Base-by-base conservation (phyloP, 139 green algal genomes). In the Chlamydomonas sp. region DNA sequence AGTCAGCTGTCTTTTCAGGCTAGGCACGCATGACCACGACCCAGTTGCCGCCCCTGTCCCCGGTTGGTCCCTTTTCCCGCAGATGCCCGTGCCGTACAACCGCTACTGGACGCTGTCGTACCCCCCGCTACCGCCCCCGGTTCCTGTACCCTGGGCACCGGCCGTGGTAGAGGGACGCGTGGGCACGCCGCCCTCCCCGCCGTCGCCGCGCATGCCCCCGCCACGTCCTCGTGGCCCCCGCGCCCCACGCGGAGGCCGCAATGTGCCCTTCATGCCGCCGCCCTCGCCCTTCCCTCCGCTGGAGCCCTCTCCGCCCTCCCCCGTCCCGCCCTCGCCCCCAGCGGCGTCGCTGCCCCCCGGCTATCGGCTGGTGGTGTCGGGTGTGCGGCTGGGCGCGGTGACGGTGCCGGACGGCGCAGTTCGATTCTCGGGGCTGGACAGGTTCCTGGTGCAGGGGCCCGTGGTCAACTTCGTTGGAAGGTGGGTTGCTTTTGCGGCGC, bases 11-110 rank as follows among this genome's bases (percentile, higher is more conserved):
- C 31, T 49, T 49, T 49, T 49, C 31, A 49, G 31, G 31, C 31
- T 49, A 49, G 31, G 31, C 31, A 49, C 31, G 31, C 31, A 49
- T 49, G 31, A 49, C 31, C 31, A 49, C 31, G 31, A 49, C 31
- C 31, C 69, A 16, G 5, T 75, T 5, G 14, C 17, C 7, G 7
- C 69, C 14, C 69, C 69, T 16, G 69, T 16, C 69, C 49, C 2
- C 69, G 9, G 3, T 61, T 61, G 4, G 14, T 61, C 72, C 77
- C 58, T 16, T 2, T 3, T 6, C 60, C 0, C 74, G 31, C 83
- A 87, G 83, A 31, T 87, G 15, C 80, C 83, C 6, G 31, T 87
- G 17, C 72, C 83, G 7, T 73, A 87, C 74, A 87, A 87, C 73
- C n/a, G 80, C 0, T 87, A 87, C 71, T 63, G 73, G 1, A 80